Conservation (phyloP, 805 yeast species). For the Ogataea pignaliae region DNA sequence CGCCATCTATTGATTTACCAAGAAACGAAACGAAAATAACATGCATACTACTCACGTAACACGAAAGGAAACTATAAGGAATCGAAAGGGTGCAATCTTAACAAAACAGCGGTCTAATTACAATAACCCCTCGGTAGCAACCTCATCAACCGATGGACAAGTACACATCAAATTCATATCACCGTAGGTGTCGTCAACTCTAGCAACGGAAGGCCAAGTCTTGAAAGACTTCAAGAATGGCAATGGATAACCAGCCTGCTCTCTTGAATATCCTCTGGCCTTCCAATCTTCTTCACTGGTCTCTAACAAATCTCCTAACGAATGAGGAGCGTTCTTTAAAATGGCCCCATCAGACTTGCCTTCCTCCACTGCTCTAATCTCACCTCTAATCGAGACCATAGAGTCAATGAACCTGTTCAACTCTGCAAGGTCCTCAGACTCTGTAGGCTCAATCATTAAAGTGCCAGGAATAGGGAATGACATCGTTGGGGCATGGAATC, state of each 20-base stretch:
- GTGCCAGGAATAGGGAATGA: slow-evolving; percentile 99
- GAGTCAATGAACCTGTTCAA: slow-evolving; percentile 88
- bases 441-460: slow-evolving; percentile 97
- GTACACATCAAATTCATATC: slow-evolving; percentile 91
- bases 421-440: slow-evolving; percentile 84
- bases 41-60: too few relatives aligned
- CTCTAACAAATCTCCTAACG: slow-evolving; percentile 68
- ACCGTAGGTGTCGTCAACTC: slow-evolving; percentile 93
- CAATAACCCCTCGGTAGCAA: slow-evolving; percentile 32
- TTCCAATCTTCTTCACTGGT: slow-evolving; percentile 68
- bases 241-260: slow-evolving; percentile 89
- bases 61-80: too few relatives aligned
- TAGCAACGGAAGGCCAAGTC: slow-evolving; percentile 93
- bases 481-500: slow-evolving; percentile 98
- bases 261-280: slow-evolving; percentile 83
- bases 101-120: too few relatives aligned
- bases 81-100: too few relatives aligned
- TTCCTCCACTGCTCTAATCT: slow-evolving; percentile 67
- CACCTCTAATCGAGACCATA: slow-evolving; percentile 74
- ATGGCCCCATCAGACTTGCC: slow-evolving; percentile 65
- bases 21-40: too few relatives aligned
- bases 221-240: slow-evolving; percentile 68
- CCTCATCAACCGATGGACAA: slow-evolving; percentile 82
- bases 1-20: too few relatives aligned
- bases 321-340: slow-evolving; percentile 89